Conservation (phyloP, 192 early-diverging fungal species). For the Lobosporangium transversale region DNA sequence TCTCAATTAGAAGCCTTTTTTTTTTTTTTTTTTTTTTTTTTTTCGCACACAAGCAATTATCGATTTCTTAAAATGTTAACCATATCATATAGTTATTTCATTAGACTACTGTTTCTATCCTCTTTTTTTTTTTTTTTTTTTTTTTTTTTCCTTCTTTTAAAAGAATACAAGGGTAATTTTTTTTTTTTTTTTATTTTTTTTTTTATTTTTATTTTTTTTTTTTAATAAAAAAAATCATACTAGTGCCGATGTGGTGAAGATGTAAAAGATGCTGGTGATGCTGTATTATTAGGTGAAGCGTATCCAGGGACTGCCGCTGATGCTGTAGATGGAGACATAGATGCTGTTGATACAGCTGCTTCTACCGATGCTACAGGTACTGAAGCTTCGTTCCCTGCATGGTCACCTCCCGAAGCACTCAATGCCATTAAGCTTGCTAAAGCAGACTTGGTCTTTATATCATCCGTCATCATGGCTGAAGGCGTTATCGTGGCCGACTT, state of each 20-base stretch:
- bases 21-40: constrained; percentile 8
- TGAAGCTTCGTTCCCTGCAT: neutral
- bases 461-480: neutral
- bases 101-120: no score
- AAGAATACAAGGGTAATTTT: no score
- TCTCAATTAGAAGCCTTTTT: neutral
- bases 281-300: neutral
- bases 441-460: constrained; percentile 40
- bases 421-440: constrained; percentile 45
- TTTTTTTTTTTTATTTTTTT: no score
- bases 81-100: no score
- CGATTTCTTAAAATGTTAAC: no score
- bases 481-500: neutral
- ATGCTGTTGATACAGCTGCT: neutral
- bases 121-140: no score
- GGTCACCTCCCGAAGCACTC: constrained; percentile 29
- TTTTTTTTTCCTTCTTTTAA: no score
- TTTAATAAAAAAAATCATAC: no score
- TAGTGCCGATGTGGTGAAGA: neutral
- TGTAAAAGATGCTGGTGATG: neutral
- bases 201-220: no score
- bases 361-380: neutral
- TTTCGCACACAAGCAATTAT: no score
- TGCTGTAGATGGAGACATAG: neutral
- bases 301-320: neutral